Base-by-base conservation (phyloP, 495 filamentous ascomycete species). In the Xanthoparmelia taractica region DNA sequence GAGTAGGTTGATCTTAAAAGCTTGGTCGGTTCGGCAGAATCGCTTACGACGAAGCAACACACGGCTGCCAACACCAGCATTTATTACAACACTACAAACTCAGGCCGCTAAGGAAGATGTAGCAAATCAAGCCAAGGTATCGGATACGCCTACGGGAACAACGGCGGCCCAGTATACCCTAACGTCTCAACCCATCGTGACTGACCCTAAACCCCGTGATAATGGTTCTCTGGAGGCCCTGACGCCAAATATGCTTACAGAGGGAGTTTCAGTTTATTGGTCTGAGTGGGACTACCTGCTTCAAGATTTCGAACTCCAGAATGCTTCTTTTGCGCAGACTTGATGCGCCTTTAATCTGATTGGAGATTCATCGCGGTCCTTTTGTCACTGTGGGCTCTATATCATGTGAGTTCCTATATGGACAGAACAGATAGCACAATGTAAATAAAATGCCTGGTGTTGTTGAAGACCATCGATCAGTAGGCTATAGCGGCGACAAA, bases 241-340 rank as follows among this genome's bases (percentile, higher is more conserved):
- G 10, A 59, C 27, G 17, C 57, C 57, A 29, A 45, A 17, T 20
- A 31, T 45, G 25, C 25, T 59, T 31, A 12, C 40, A 47, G 57
- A 59, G 2, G 38, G 40, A 12, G 45, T 5, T 34, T 25, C 57
- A 59, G 45, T 59, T 3, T 25, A 45, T 31, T 59, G 38, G 57
- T 59, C 57, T 31, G 57, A 59, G 43, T 45, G 57, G 57, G 57
- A 45, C 57, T 43, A 59, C 40, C 0, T 59, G 40, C 57, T 59
- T 59, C 57, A 59, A 25, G 20, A 47, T 45, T 59, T 41, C n/a
- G 57, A 59, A 0, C n/a, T 59, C 29, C 36, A 31, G 13, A 45
- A 47, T 47, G 57, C 36, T 45, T 41, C 40, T 23, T 34, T 34
- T 33, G 50, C 50, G 50, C 50, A 55, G 50, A 55, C 50, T 18